Base-by-base conservation (phyloP, 2,329 filamentous ascomycete genomes). In the Cladosporium sp. region DNA sequence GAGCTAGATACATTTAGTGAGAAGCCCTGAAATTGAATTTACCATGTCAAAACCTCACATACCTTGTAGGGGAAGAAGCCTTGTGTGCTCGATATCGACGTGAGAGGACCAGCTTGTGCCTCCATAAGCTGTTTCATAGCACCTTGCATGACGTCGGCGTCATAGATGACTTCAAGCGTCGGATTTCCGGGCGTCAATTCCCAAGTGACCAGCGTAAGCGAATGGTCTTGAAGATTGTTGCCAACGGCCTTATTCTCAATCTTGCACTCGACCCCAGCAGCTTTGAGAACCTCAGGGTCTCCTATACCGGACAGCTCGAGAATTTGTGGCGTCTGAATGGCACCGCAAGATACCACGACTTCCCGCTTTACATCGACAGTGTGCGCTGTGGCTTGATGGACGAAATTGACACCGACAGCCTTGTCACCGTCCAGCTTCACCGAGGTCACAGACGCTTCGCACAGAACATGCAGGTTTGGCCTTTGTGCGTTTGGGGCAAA, bases 301-400 rank as follows among this genome's bases (percentile, higher is more conserved):
- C 88, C 87, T 35, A 90, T 81, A 26, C 88, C 88, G 58, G 81
- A 85, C 1, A 89, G 81, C 77, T 88, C 86, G 12, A 91, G 83
- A 2, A 91, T 76, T 73, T 90, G 88, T 5, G 87, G 87, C 0
- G 84, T 84, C 76, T 89, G 87, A 74, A 85, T 89, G 0, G 85
- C 82, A 23, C 88, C 88, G 4, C 73, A 81, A 10, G 80, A 76
- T 44, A 83, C 67, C 67, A 83, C 80, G 44, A 83, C 78, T 70
- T 83, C 82, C 26, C 75, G 75, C 14, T 71, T 74, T 1, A 78
- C 78, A 11, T 68, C 79, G 3, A 79, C 73, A 5, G 72, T 71
- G 59, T 78, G 73, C 4, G 75, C 71, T 8, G 75, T 67, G 2
- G 79, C 80, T 6, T 74, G 72, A 31, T 77, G 72, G 10, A 69